A percentile compares a stretch with the other conserved stretches of the same genome.
Evolutionary conservation across 1,139 yeast genomes (phyloP).

Genomic region (Hemisphaericaspora subhashii): DNA sequence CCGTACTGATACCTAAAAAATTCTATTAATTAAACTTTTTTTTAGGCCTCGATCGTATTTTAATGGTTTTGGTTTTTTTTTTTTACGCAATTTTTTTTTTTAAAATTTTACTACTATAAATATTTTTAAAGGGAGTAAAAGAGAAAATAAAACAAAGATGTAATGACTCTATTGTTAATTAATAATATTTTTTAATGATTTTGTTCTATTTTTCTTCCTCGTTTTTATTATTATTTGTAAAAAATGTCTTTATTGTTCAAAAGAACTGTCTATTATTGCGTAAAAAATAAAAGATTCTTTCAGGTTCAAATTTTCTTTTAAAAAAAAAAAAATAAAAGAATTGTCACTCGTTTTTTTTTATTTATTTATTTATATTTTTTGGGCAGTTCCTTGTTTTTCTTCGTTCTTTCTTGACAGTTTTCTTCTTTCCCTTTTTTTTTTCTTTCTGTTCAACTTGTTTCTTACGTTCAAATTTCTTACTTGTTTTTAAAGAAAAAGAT

Average conservation of each 20-base stretch:
- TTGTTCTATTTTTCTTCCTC: background rate
- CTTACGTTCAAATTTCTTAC: background rate
- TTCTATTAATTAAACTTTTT: too few relatives aligned
- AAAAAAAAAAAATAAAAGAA: background rate
- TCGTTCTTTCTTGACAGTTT: background rate
- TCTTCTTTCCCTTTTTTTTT: slow-evolving; percentile 1
- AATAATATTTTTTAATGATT: background rate
- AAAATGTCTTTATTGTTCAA: background rate
- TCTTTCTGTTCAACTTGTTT: background rate
- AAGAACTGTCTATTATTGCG: background rate
- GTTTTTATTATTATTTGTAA: background rate
- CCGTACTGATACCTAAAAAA: too few relatives aligned
- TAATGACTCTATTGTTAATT: too few relatives aligned
- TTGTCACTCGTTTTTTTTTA: slow-evolving; percentile 1
- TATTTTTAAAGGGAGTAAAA: background rate
- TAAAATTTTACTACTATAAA: background rate
- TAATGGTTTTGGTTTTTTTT: too few relatives aligned
- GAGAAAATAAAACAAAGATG: background rate
- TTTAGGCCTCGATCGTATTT: too few relatives aligned
- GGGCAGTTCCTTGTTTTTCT: too few relatives aligned
- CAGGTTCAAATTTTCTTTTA: slow-evolving; percentile 2
- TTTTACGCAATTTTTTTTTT: too few relatives aligned
- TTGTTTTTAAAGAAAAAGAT: too few relatives aligned
- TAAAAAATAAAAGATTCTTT: slow-evolving; percentile 1
- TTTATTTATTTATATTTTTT: background rate